These are phyloP conservation scores for Furcasterigmium furcatum DNA, from an alignment of 2,329 filamentous ascomycete species.

Conservation along the genomic window DNA sequence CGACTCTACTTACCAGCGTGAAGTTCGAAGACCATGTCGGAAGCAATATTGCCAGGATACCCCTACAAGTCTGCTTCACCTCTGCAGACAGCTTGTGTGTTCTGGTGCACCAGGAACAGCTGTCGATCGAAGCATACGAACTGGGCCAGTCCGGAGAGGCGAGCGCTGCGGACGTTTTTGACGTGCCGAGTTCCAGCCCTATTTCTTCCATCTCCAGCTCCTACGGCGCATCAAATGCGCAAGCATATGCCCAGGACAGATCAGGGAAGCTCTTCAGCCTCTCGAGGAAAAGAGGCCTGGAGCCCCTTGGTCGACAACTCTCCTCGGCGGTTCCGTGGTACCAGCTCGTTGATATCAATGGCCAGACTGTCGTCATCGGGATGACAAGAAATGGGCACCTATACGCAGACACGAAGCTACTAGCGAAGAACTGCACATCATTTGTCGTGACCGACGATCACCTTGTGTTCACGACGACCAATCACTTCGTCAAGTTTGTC, in stretches of 20 bases:
- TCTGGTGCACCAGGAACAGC: conserved; percentile 22
- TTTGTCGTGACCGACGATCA: conserved; percentile 80
- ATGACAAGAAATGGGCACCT: conserved; percentile 74
- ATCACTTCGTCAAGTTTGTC: conserved; percentile 91
- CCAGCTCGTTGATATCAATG: conserved; percentile 21
- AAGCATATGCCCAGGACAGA: conserved; percentile 42
- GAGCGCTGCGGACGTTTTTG: neutral
- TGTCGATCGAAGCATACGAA: conserved; percentile 7
- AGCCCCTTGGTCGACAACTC: conserved; percentile 6
- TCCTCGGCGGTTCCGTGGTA: conserved; percentile 48
- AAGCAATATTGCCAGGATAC: conserved; percentile 3
- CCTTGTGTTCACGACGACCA: conserved; percentile 87
- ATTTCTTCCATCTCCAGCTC: conserved; percentile 24
- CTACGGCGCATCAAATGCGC: conserved; percentile 21
- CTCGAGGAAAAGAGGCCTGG: conserved; percentile 8
- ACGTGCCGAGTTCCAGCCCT: conserved; percentile 5
- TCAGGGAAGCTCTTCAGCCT: conserved; percentile 42
- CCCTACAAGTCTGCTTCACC: conserved; percentile 27
- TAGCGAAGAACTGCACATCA: conserved; percentile 88
- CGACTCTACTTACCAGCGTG: conserved; percentile 19
- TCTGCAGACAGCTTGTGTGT: conserved; percentile 22
- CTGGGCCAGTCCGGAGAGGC: neutral
- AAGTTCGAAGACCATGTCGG: neutral
- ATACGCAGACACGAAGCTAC: conserved; percentile 69
- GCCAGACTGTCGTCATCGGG: conserved; percentile 46